Percentiles rank a stretch among this genome's conserved stretches.
Evolutionary conservation across 768 basidiomycete species (phyloP).

Genomic region (Termitomyces sp.): DNA sequence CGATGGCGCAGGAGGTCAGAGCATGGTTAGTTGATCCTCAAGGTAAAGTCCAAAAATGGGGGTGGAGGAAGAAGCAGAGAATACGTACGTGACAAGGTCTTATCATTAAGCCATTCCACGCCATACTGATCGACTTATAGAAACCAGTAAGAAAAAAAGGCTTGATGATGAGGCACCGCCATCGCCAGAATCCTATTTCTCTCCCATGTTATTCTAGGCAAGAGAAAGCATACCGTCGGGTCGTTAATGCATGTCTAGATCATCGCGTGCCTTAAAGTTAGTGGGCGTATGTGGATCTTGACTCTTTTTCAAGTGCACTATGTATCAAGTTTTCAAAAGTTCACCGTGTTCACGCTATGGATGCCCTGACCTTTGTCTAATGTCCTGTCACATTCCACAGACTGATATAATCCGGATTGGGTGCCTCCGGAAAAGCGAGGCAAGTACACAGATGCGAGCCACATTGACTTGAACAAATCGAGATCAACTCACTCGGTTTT

Average conservation of each 20-base stretch:
- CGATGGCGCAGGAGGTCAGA: slow-evolving; percentile 23
- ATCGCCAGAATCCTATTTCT: slow-evolving; percentile 10
- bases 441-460: too few species aligned
- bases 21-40: slow-evolving; percentile 27
- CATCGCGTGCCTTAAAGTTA: too few species aligned
- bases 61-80: slow-evolving; percentile 36
- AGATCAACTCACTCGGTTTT: too few species aligned
- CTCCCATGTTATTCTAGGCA: slow-evolving; percentile 9
- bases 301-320: neutral
- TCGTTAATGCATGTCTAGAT: neutral
- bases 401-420: too few species aligned
- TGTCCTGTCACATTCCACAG: neutral
- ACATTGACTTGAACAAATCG: too few species aligned
- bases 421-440: too few species aligned
- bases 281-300: neutral
- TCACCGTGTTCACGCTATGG: too few species aligned
- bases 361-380: too few species aligned
- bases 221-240: neutral
- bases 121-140: neutral
- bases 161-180: slow-evolving; percentile 1
- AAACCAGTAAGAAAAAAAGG: slow-evolving; percentile 3
- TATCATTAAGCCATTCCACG: neutral
- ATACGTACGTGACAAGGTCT: slow-evolving; percentile 22
- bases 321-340: too few species aligned
- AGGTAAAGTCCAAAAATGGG: slow-evolving; percentile 33